Evolutionary conservation across 345 rosid genomes (phyloP), one percentile per base, ranked within the genome.

Genomic region (Brassica rapa): DNA sequence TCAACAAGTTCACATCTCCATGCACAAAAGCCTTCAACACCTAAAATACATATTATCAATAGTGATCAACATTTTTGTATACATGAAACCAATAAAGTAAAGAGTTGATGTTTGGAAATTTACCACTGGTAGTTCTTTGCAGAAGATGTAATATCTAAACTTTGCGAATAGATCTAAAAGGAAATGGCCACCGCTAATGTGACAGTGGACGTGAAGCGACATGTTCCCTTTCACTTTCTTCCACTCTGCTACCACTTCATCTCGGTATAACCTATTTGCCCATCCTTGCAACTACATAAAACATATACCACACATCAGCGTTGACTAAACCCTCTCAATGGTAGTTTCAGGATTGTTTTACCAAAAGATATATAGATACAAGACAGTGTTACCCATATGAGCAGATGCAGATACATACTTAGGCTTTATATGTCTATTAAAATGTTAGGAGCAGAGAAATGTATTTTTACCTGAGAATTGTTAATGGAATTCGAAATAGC

Each of bases 181-280:
- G 72, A 92, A 89, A 84, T 94, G 98, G 77, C 97, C 98, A 55
- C 98, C 98, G 14, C 98, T 92, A 71, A 92, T 92, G 81, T 94
- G 98, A 74, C 98, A 94, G 39, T 94, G 98, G 71, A 92, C 98
- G 78, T 95, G 99, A 3, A 95, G 91, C 33, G 97, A 95, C 99
- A 95, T 95, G 70, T 85, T 88, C 19, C 89, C 98, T 83, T 86
- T 88, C 10, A 92, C 91, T 83, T 95, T 93, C 89, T 95, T 95
- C 99, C 99, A 95, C 69, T 95, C 97, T 12, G 98, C 98, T 65
- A 94, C 97, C 4, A 95, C 97, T 85, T 89, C 99, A 77, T 95
- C 99, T 74, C 99, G 76, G 84, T 92, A 93, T 72, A 95, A 4
- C 73, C 78, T 89, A 85, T 95, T 91, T 62, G 83, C 84, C 99